These are phyloP conservation scores for Xylaria sp. DNA, from an alignment of 2,329 filamentous ascomycete species.

Conservation along the genomic window DNA sequence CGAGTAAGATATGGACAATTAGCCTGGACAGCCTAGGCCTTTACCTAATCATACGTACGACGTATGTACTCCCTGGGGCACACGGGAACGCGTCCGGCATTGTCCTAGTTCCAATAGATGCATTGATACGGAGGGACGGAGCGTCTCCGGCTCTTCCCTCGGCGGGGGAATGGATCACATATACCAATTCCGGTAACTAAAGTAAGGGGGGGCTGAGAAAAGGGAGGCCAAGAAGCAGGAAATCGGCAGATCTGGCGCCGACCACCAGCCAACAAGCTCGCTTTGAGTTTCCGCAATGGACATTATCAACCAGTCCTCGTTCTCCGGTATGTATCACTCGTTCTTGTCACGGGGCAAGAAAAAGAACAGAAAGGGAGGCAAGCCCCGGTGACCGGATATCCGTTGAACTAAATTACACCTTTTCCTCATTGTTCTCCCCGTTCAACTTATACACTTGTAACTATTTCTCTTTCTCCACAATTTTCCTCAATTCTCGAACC, in stretches of 20 bases:
- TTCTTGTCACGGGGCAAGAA: not conserved
- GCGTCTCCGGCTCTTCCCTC: not conserved
- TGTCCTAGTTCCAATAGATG: not conserved
- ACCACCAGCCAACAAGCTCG: slow-evolving; percentile 22
- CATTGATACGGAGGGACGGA: not conserved
- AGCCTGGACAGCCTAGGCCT: too few species aligned
- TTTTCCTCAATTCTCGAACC: not conserved
- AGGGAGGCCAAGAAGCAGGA: slow-evolving; percentile 2
- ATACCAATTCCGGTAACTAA: not conserved
- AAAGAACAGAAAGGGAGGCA: not conserved
- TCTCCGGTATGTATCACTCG: not conserved
- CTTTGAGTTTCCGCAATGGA: slow-evolving; percentile 18
- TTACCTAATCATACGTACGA: not conserved
- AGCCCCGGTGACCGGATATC: not conserved
- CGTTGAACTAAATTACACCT: not conserved
- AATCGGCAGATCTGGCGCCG: slow-evolving; percentile 41
- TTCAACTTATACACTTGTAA: not conserved
- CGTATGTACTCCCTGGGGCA: not conserved
- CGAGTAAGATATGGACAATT: not conserved
- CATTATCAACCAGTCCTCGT: slow-evolving; percentile 16
- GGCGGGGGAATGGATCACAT: slow-evolving; percentile 2
- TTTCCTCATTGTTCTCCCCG: not conserved
- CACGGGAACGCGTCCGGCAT: not conserved
- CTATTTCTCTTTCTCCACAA: not conserved
- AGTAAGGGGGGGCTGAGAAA: not conserved